phyloP scores from a whole-genome alignment of 2,329 filamentous ascomycete species.

The Colletotrichum paranaense region DNA sequence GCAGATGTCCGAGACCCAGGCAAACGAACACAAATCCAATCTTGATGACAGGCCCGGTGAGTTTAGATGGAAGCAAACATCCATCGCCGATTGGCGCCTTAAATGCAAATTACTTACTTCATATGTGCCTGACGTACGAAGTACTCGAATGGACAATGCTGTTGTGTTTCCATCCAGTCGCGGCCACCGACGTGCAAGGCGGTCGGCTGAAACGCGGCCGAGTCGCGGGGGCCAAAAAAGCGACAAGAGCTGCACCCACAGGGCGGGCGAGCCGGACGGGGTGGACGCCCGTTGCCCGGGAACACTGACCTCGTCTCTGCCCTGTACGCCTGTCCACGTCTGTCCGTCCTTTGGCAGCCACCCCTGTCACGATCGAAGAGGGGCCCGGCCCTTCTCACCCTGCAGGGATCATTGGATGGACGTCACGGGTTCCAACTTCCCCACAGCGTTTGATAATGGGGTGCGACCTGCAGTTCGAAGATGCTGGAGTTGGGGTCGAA shows the following conservation, averaged over 20 bases:
- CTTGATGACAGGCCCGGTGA: background rate
- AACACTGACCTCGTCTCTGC: conserved; percentile 26
- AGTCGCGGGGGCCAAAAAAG: conserved; percentile 8
- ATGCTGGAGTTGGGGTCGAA: background rate
- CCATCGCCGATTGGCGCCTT: background rate
- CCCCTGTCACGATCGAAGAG: conserved; percentile 29
- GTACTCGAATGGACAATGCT: background rate
- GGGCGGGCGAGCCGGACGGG: conserved; percentile 10
- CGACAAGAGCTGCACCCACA: conserved; percentile 12
- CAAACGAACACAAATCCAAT: background rate
- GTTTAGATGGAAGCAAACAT: background rate
- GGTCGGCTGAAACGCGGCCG: conserved; percentile 27
- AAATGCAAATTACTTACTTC: background rate
- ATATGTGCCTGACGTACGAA: background rate
- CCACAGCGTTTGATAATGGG: conserved; percentile 11
- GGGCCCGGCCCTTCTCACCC: conserved; percentile 9
- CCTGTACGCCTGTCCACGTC: background rate
- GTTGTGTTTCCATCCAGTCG: background rate
- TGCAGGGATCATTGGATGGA: conserved; percentile 28
- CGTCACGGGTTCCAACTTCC: conserved; percentile 25
- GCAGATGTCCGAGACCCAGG: background rate
- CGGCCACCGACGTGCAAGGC: background rate
- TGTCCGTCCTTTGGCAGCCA: background rate
- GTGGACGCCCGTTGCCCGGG: conserved; percentile 34
- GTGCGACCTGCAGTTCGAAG: background rate